Conservation (phyloP, 2,329 filamentous ascomycete species). For the Ophiostoma fasciatum region DNA sequence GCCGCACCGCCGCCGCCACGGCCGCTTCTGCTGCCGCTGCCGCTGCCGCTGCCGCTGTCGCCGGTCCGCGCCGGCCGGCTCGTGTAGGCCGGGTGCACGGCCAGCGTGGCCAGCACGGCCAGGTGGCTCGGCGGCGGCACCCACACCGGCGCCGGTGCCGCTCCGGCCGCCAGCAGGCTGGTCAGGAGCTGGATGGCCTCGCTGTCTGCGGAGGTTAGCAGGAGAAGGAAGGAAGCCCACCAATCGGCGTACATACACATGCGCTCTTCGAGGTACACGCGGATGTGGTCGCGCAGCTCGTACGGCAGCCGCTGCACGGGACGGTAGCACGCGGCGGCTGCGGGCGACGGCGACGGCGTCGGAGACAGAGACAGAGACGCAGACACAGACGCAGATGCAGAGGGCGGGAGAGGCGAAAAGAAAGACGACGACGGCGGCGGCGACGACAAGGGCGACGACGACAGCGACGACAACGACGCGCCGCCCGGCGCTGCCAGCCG, state of each 20-base stretch:
- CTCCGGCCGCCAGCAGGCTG: conserved; percentile 42
- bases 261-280: conserved; percentile 61
- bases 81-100: conserved; percentile 68
- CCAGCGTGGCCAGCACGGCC: conserved; percentile 62
- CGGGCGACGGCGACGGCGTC: no score
- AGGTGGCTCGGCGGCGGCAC: conserved; percentile 60
- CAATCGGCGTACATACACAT: conserved; percentile 24
- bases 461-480: neutral
- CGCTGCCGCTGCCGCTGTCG: no score
- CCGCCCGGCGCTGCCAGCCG: no score
- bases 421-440: no score
- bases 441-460: neutral
- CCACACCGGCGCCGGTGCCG: conserved; percentile 27
- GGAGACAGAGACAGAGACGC: no score
- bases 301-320: conserved; percentile 41
- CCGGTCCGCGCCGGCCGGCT: conserved; percentile 50
- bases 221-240: neutral
- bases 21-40: no score
- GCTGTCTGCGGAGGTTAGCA: conserved; percentile 24
- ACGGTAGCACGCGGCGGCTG: conserved; percentile 29
- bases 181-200: conserved; percentile 50
- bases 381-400: no score
- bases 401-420: no score
- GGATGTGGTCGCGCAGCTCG: conserved; percentile 50
- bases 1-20: no score